Evolutionary conservation across 2,329 filamentous ascomycete species (phyloP).

Genomic region (Aspergillus sp.): DNA sequence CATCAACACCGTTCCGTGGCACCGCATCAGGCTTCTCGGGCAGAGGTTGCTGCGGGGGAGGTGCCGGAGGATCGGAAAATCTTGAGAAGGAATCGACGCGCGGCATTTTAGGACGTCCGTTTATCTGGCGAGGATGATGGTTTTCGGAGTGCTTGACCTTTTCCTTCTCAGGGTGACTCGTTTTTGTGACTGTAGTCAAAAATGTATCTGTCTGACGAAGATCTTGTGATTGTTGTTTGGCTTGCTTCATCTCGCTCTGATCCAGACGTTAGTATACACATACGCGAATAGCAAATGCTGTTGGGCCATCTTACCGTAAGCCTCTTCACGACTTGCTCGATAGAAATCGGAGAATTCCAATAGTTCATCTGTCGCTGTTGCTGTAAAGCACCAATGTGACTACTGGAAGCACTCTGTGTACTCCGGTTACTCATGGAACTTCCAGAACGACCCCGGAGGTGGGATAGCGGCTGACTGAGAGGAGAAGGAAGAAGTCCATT

Average conservation of each 20-base stretch:
- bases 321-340: slow-evolving; percentile 88
- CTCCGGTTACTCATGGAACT: slow-evolving; percentile 58
- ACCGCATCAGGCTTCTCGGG: slow-evolving; percentile 79
- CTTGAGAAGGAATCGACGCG: slow-evolving; percentile 70
- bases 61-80: slow-evolving; percentile 88
- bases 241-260: slow-evolving; percentile 82
- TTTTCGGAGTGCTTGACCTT: slow-evolving; percentile 41
- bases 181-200: slow-evolving; percentile 65
- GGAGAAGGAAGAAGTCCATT: slow-evolving; percentile 63
- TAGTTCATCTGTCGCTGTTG: slow-evolving; percentile 72
- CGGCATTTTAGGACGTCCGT: slow-evolving; percentile 39
- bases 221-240: slow-evolving; percentile 79
- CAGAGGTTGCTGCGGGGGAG: slow-evolving; percentile 83
- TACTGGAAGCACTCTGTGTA: slow-evolving; percentile 47
- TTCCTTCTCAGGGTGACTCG: slow-evolving; percentile 51
- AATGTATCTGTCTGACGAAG: slow-evolving; percentile 75
- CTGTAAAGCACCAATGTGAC: slow-evolving; percentile 50
- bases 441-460: slow-evolving; percentile 61
- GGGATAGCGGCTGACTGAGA: slow-evolving; percentile 54
- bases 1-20: slow-evolving; percentile 38
- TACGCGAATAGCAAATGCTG: slow-evolving; percentile 3
- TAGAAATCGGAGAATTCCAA: slow-evolving; percentile 81
- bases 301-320: slow-evolving; percentile 52
- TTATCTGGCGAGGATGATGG: slow-evolving; percentile 38
- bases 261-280: slow-evolving; percentile 16